Percentiles rank a stretch among this genome's conserved stretches.
Evolutionary conservation across 169 alveolate species (phyloP).

Genomic region (Cryptosporidium baileyi): DNA sequence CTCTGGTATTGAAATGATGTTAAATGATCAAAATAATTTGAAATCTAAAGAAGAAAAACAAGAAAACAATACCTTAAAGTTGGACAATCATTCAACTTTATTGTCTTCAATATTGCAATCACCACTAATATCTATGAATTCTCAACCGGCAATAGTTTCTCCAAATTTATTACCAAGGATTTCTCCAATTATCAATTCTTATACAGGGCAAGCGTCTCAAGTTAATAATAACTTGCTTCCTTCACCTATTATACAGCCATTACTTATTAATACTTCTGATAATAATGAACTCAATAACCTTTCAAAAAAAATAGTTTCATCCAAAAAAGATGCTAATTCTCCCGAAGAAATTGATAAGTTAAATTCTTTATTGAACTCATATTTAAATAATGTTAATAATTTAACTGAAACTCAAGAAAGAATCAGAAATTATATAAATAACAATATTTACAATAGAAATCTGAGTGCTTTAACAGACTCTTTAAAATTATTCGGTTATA

Average conservation of each 20-base stretch:
- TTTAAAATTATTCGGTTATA: neutral
- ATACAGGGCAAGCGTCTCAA: neutral
- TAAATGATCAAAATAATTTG: neutral
- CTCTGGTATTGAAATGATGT: constrained; percentile 5
- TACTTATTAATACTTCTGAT: neutral
- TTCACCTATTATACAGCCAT: neutral
- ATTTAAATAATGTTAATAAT: constrained; percentile 2
- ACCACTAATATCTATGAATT: neutral
- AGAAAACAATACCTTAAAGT: neutral
- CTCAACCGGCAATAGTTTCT: constrained; percentile 16
- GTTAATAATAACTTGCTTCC: neutral
- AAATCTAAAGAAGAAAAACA: constrained; percentile 27
- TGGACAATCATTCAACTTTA: neutral
- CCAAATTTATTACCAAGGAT: neutral
- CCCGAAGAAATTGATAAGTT: constrained; percentile 21
- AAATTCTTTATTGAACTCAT: neutral
- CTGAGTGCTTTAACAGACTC: neutral
- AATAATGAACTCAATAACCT: neutral
- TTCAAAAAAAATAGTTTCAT: neutral
- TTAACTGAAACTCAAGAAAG: constrained; percentile 19
- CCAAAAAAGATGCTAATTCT: neutral
- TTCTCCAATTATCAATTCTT: constrained; percentile 2
- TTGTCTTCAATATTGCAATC: constrained; percentile 12
- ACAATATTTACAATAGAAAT: neutral
- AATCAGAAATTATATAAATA: constrained; percentile 5